Base-by-base conservation (phyloP, 2,329 filamentous ascomycete species). In the Ophiostoma montium region DNA sequence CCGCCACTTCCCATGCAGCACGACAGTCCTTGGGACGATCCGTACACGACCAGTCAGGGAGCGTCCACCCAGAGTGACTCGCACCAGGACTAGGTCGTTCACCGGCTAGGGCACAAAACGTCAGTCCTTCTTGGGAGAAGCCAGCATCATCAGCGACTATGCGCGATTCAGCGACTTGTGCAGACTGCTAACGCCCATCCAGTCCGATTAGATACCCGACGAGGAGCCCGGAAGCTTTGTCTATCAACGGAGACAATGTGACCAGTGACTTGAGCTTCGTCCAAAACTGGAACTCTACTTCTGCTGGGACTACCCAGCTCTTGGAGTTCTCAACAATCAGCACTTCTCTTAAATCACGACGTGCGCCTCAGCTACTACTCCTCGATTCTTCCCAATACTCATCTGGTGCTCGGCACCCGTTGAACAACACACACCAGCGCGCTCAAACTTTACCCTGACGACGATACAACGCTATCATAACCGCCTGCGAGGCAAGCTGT, bases 391-490 rank as follows among this genome's bases (percentile, higher is more conserved):
- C 74, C 83, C 46, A 84, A 84, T 52, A 77, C 78, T 5, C 66
- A 84, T 27, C 67, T 82, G 2, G 76, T 82, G 10, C 65, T 83
- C 31, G 80, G 78, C 1, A 77, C 74, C 47, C 75, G 80, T 33
- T 74, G 75, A 16, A 72, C 72, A 57, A 82, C 80, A 11, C 74
- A 81, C 35, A 74, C 72, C n/a, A 71, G 80, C 50, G 72, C 77
- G 0, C 66, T 70, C 55, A 74, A 84, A 57, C 72, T 79, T 3
- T 73, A 74, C 50, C 7, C 64, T 87, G 30, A 84, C 82, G 2
- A 86, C 80, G 5, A 80, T 85, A 41, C 84, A 88, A 64, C 83
- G 82, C 82, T 6, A 75, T 88, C 57, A 84, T 89, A 81, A 81
- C 80, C 6, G 78, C 86, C 54, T 69, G 83, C 38, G 82, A 88